Evolutionary conservation across 2,329 filamentous ascomycete species (phyloP), one percentile per base, ranked within the genome.

Genomic region (Fusarium sp.): DNA sequence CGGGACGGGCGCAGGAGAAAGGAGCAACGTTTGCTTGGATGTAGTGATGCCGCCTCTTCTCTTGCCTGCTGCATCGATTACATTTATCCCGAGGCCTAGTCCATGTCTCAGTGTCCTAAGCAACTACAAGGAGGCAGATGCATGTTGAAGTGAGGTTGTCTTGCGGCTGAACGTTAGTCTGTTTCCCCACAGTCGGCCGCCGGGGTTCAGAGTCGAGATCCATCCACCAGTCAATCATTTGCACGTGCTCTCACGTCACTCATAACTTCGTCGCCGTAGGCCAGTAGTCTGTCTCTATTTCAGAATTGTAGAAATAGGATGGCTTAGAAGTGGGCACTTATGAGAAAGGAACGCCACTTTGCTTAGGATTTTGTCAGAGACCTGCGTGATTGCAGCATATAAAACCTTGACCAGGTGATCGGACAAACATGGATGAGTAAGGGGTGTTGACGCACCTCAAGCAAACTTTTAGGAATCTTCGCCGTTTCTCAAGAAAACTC

Each of bases 1-100:
- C 61, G 61, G 61, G 58, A 67, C 16, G 18, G 56, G 36, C 25
- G 42, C 56, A 38, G 31, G 18, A 23, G 16, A 31, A 8, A 36
- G 42, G 16, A 29, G n/a, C 11, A 27, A 2, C 18, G 27, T n/a
- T 25, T 58, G 13, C 18, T 16, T n/a, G n/a, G 18, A 40, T 25
- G 14, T 13, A 25, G 5, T 11, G 42, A 51, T 59, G 31, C 11
- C 36, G 56, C 18, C 31, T 58, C 36, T 57, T 14, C 10, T 33
- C 46, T 44, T 44, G 16, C 16, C 9, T 33, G 7, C 8, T 33
- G 33, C 29, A 31, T 46, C 11, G 14, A 46, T 56, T 27, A 11
- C 33, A 16, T 40, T 25, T 55, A n/a, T 7, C 18, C 33, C 20
- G 20, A 34, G 23, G 23, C 23, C 42, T 27, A 16, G 23, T 27